Conservation (phyloP, 768 basidiomycete genomes). For the Psilocybe sp. region DNA sequence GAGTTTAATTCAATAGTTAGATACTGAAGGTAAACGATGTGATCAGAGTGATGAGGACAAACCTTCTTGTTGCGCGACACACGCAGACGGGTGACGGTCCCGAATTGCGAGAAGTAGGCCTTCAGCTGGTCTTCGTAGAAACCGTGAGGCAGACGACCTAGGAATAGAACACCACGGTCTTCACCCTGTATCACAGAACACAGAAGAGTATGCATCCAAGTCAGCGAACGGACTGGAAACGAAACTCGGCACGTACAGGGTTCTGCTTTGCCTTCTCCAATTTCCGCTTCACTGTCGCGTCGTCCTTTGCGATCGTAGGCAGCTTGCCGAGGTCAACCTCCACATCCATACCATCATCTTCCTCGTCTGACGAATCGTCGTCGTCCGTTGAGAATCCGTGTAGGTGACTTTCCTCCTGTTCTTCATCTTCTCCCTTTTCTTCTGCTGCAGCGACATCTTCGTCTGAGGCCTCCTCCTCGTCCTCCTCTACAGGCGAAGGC, state of each 20-base stretch:
- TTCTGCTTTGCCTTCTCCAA: conserved; percentile 60
- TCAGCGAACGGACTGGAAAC: not conserved
- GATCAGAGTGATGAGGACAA: not conserved
- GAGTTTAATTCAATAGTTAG: not conserved
- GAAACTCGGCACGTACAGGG: conserved; percentile 47
- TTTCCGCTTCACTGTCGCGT: conserved; percentile 68
- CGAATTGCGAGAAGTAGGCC: conserved; percentile 94
- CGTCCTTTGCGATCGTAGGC: conserved; percentile 88
- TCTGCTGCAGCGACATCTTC: conserved; percentile 10
- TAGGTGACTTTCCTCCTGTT: conserved; percentile 40
- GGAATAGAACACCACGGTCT: conserved; percentile 81
- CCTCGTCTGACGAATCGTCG: conserved; percentile 77
- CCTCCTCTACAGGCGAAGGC: conserved; percentile 17
- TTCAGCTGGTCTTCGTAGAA: conserved; percentile 96
- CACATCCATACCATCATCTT: conserved; percentile 46
- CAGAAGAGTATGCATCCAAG: not conserved
- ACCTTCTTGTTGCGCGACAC: conserved; percentile 95
- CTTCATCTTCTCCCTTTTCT: conserved; percentile 16
- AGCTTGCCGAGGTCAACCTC: conserved; percentile 68
- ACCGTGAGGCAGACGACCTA: conserved; percentile 92
- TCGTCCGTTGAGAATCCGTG: conserved; percentile 79
- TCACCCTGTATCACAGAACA: conserved; percentile 31
- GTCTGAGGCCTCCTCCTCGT: conserved; percentile 12
- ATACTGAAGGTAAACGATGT: not conserved
- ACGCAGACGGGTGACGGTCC: conserved; percentile 81